phyloP scores from a whole-genome alignment of 2,329 filamentous ascomycete species.

The Blastomyces gilchristii region DNA sequence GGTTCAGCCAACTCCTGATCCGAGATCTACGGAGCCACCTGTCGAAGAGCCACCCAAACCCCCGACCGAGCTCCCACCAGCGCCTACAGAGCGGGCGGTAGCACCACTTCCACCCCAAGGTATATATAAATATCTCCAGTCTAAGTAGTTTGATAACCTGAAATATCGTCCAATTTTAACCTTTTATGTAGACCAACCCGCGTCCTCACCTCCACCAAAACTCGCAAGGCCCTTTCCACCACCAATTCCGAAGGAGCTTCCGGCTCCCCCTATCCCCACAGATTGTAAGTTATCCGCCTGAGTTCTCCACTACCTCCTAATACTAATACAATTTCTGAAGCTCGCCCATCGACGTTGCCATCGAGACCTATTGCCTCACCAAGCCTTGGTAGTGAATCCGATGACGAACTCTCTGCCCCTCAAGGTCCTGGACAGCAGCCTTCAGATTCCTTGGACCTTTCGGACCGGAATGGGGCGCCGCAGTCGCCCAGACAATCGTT shows the following conservation, averaged over 20 bases:
- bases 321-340: slow-evolving; percentile 33
- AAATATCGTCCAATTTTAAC: slow-evolving; percentile 1
- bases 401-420: slow-evolving; percentile 63
- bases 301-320: not conserved
- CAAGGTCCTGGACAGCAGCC: slow-evolving; percentile 20
- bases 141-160: slow-evolving; percentile 5
- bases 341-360: slow-evolving; percentile 51
- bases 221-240: slow-evolving; percentile 32
- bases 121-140: slow-evolving; percentile 27
- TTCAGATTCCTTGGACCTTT: slow-evolving; percentile 18
- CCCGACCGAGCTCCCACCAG: slow-evolving; percentile 24
- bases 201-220: slow-evolving; percentile 35
- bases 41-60: slow-evolving; percentile 32
- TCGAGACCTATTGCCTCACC: slow-evolving; percentile 51
- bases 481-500: not conserved
- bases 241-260: slow-evolving; percentile 27
- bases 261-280: slow-evolving; percentile 30
- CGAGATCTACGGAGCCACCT: slow-evolving; percentile 7
- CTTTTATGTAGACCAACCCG: slow-evolving; percentile 33
- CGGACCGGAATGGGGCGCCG: not conserved
- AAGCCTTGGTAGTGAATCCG: slow-evolving; percentile 72
- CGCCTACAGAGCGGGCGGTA: slow-evolving; percentile 33
- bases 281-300: slow-evolving; percentile 46
- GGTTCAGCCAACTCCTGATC: slow-evolving; percentile 28
- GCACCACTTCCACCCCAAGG: slow-evolving; percentile 42